Evolutionary conservation across 345 rosid genomes (phyloP), one percentile per base, ranked within the genome.

Genomic region (Euphorbia lathyris): DNA sequence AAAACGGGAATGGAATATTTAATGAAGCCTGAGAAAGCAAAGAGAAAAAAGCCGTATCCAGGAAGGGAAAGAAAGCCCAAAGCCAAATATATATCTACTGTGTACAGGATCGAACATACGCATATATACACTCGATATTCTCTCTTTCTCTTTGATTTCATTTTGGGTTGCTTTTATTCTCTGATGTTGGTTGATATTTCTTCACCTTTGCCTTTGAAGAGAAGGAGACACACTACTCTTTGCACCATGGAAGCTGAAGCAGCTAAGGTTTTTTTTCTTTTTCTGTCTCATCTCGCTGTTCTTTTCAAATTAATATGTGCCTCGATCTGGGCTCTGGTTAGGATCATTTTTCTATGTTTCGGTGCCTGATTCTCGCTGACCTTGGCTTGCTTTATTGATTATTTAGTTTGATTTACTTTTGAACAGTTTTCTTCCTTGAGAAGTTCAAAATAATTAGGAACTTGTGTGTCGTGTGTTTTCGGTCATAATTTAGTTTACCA

Each of bases 231-330:
- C 72, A 67, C 86, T 32, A 69, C 62, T 69, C 65, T 68, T 74
- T 76, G 86, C 79, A 20, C 83, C 79, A 94, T 91, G 96, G 97
- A 91, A 67, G 73, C 89, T 79, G 87, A 84, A 86, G 83, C 83
- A 50, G 84, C 90, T 22, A 84, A 86, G 94, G 95, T 86, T 19
- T 19, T 9, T 63, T 3, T 14, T 0, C 26, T 20, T 16, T 2
- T 62, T 65, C 60, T 45, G 22, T 55, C 45, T 13, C 66, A 6
- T 30, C 50, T 50, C 61, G 32, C 27, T 50, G 72, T 67, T 68
- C 43, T n/a, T 20, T 42, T 40, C 38, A 0, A 34, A 62, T 70
- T 38, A 55, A 7, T 57, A 30, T 29, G 53, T 74, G 66, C 69
- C 58, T 74, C 67, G 72, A 17, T 61, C 40, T 73, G 68, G 75